Evolutionary conservation across 2,329 filamentous ascomycete genomes (phyloP), one percentile per base, ranked within the genome.

Genomic region (Beauveria sp.): DNA sequence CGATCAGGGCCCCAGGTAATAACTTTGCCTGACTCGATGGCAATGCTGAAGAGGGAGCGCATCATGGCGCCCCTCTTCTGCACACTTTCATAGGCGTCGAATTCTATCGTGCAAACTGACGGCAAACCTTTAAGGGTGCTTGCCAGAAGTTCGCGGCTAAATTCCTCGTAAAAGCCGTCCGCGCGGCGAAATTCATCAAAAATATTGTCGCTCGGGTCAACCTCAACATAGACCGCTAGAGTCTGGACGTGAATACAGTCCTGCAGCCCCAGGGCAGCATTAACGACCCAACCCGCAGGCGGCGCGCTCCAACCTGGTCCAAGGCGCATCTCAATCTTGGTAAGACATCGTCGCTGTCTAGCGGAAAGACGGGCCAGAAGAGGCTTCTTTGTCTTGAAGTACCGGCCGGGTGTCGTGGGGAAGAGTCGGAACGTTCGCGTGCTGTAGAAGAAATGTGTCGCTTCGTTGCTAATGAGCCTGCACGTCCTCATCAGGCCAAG

Each of bases 301-400:
- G 89, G 89, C 61, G 82, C 82, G 63, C 78, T 85, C 84, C 87
- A 92, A 22, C 88, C 88, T 0, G 88, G 88, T 0, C 89, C 89
- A 0, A 92, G 77, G 3, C 89, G 83, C 58, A 92, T 73, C 71
- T 92, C 86, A 3, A 92, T 74, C 0, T 82, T 82, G 0, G 80
- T 85, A 50, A 92, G 78, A 51, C 75, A 80, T 18, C 76, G 75
- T 40, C 87, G 82, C 70, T 89, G 86, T 34, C 75, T 76, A 0
- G 82, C 73, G 22, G 84, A 84, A 59, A 92, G 73, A 20, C 88
- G 84, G 6, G 86, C 81, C 30, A 92, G 77, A 0, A 92, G 77
- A 1, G 89, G 89, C 66, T 84, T 84, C 74, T 90, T 90, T 34
- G 85, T 86, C 73, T 90, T 88, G 76, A 89, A 89, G 73, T 87